Conservation (phyloP, 2,329 filamentous ascomycete species). For the Venturia oleaginea region DNA sequence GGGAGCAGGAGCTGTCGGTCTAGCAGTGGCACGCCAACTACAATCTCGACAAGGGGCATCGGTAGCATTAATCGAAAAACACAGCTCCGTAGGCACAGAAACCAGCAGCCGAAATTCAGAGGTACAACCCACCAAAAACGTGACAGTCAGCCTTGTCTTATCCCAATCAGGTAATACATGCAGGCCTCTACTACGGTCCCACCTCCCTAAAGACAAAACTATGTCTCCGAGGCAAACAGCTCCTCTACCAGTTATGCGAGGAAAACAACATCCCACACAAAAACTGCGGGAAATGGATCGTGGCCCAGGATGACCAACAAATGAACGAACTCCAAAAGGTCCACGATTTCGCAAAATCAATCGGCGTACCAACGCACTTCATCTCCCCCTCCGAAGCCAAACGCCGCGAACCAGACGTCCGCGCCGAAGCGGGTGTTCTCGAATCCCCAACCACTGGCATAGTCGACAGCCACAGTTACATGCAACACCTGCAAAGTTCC, state of each 20-base stretch:
- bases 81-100: constrained; percentile 68
- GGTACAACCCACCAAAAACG: constrained; percentile 30
- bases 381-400: constrained; percentile 53
- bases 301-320: constrained; percentile 71
- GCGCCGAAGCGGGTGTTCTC: constrained; percentile 63
- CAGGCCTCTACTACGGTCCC: constrained; percentile 80
- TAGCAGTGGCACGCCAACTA: constrained; percentile 68
- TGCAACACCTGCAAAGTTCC: constrained; percentile 68
- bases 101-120: constrained; percentile 88
- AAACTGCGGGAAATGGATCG: constrained; percentile 86
- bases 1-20: constrained; percentile 66
- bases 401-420: constrained; percentile 63
- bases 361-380: constrained; percentile 64
- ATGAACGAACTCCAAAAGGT: constrained; percentile 51
- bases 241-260: constrained; percentile 72
- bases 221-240: constrained; percentile 66
- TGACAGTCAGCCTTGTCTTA: constrained; percentile 2
- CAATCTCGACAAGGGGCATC: constrained; percentile 50
- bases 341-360: constrained; percentile 43
- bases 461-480: constrained; percentile 75
- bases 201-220: constrained; percentile 71
- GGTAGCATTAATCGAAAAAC: constrained; percentile 74
- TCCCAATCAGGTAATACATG: constrained; percentile 69
- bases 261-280: constrained; percentile 58
- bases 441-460: constrained; percentile 84